A percentile compares a stretch with the other conserved stretches of the same genome.
These are phyloP conservation scores for Coniochaeta sp. DNA, from an alignment of 2,329 filamentous ascomycete species.

Conservation along the genomic window DNA sequence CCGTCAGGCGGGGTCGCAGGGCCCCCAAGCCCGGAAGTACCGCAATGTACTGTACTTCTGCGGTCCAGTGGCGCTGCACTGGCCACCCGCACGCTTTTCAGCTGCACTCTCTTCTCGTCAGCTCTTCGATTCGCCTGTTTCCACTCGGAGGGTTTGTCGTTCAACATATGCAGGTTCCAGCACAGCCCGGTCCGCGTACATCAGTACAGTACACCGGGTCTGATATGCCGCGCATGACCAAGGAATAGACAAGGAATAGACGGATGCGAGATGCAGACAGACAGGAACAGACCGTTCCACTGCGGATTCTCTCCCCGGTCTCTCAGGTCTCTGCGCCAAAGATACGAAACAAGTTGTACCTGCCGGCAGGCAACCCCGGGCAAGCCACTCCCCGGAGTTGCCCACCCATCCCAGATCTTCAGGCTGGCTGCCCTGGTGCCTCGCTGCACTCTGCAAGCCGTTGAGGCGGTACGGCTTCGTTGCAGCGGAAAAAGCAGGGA, in stretches of 20 bases:
- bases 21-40: neutral
- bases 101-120: constrained; percentile 20
- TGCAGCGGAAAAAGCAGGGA: neutral
- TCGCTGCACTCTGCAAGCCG: neutral
- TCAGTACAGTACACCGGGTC: constrained; percentile 9
- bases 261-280: neutral
- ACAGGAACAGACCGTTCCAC: too few species aligned
- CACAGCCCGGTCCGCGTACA: constrained; percentile 21
- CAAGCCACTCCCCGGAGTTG: neutral
- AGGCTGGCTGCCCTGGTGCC: neutral
- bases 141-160: constrained; percentile 20
- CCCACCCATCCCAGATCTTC: neutral
- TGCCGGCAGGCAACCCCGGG: constrained; percentile 1
- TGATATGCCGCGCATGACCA: constrained; percentile 8
- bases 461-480: neutral
- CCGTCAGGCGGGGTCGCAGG: neutral
- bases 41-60: constrained; percentile 1
- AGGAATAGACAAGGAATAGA: too few species aligned
- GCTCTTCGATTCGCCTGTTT: constrained; percentile 20
- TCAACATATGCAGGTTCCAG: constrained; percentile 25
- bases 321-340: neutral
- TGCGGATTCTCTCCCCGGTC: neutral
- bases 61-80: constrained; percentile 19
- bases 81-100: constrained; percentile 24
- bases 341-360: constrained; percentile 2